Base-by-base conservation (phyloP, 495 filamentous ascomycete species). In the Staphylotrichum longicolle region DNA sequence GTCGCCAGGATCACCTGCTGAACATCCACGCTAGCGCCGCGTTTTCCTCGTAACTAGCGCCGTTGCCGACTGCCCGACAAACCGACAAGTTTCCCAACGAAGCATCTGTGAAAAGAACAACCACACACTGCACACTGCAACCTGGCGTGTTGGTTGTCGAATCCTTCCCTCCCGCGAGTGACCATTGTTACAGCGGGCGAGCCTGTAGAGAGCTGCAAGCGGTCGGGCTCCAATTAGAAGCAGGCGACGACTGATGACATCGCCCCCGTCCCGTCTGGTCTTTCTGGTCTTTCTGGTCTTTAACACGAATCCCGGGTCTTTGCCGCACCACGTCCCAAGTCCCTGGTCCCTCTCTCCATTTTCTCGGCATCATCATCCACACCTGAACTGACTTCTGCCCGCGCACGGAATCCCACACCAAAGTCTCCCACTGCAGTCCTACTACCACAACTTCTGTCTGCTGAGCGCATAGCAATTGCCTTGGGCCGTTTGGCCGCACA, bases 181-280 rank as follows among this genome's bases (percentile, higher is more conserved):
- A 9, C 33, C 44, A 20, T 60, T 55, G 30, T 47, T 50, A 37
- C 50, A 51, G 49, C 5, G 32, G 55, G 45, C 20, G 32, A 54
- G 34, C 40, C 46, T 54, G 27, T 33, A 52, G 14, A 42, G 34
- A 32, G 33, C 34, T 42, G 42, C 5, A 47, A 2, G 11, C 10
- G 51, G 63, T 67, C 51, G 64, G 64, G 67, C 65, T 65, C 59
- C 60, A 62, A 68, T 62, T 55, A 35, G 14, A 39, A 30, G 44
- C 55, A 42, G 52, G 57, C 66, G 62, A 62, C 68, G 64, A 64
- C 64, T 61, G 67, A 64, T 64, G 68, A 67, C 66, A 65, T 65
- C 53, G 58, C 32, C 62, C 51, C 44, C 47, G 20, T 47, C 9
- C 58, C 55, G 15, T 52, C 45, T 46, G 60, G 47, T 62, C 42